These are phyloP conservation scores for Rhizophora apiculata DNA, from an alignment of 345 rosid genomes.

Conservation along the genomic window DNA sequence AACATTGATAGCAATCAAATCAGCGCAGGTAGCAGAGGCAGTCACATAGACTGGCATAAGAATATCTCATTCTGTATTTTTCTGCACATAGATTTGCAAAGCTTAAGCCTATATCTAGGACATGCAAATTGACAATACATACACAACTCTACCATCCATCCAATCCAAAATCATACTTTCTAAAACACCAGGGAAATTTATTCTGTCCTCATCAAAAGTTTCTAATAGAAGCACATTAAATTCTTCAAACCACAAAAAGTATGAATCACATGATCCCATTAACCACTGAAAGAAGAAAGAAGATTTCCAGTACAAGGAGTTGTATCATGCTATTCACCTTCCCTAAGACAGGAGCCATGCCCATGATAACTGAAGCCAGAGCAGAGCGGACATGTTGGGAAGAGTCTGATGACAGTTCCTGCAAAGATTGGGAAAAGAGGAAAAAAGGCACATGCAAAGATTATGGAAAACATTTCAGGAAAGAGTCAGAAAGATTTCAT, in stretches of 20 bases:
- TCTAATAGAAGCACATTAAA: neutral
- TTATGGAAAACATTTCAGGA: neutral
- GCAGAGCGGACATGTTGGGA: constrained; percentile 99
- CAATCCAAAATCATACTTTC: neutral
- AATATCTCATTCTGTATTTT: neutral
- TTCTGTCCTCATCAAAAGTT: neutral
- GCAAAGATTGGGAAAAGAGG: neutral
- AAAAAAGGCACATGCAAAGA: neutral
- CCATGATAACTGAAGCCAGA: constrained; percentile 98
- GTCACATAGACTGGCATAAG: neutral
- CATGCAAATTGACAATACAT: neutral
- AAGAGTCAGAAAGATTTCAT: neutral
- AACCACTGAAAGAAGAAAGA: neutral
- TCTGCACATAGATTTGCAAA: neutral
- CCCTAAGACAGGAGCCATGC: constrained; percentile 92
- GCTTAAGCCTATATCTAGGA: neutral
- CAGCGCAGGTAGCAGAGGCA: neutral
- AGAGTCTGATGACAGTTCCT: constrained; percentile 96
- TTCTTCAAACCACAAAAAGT: neutral
- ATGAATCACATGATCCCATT: no score
- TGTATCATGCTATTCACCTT: constrained; percentile 28
- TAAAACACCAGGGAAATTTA: neutral
- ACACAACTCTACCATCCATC: neutral
- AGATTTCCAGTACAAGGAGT: neutral
- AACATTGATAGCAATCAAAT: neutral